Conservation (phyloP, 305 asterid genomes). For the Lippia alba region DNA sequence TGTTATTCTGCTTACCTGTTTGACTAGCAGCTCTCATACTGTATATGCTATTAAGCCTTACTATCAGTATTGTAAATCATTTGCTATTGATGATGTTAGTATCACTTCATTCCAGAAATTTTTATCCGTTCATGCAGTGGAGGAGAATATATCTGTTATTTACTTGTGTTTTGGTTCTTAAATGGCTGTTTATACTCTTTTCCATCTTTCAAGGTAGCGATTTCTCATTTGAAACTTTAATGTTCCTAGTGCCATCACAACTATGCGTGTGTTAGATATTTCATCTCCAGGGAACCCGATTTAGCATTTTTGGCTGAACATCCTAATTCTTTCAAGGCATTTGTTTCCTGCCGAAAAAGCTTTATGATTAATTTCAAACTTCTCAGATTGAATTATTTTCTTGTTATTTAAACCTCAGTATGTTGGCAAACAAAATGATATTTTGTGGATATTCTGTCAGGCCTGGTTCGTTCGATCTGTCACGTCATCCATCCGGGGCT, state of each 20-base stretch:
- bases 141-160: background rate
- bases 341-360: no score
- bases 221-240: background rate
- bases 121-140: background rate
- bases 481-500: constrained; percentile 37
- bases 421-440: constrained; percentile 31
- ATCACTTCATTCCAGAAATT: background rate
- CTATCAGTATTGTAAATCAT: background rate
- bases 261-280: no score
- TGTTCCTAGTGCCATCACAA: no score
- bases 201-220: background rate
- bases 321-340: no score
- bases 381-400: background rate
- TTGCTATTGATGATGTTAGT: background rate
- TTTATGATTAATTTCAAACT: background rate
- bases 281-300: no score
- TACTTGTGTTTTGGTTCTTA: background rate
- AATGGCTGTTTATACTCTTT: background rate
- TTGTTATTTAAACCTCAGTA: constrained; percentile 1
- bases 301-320: no score
- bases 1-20: background rate
- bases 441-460: constrained; percentile 40
- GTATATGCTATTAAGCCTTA: background rate
- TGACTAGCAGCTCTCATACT: background rate
- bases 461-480: constrained; percentile 54